Percentiles rank a stretch among this genome's conserved stretches.
phyloP scores from a whole-genome alignment of 345 rosid species.

The Citrus inodora region DNA sequence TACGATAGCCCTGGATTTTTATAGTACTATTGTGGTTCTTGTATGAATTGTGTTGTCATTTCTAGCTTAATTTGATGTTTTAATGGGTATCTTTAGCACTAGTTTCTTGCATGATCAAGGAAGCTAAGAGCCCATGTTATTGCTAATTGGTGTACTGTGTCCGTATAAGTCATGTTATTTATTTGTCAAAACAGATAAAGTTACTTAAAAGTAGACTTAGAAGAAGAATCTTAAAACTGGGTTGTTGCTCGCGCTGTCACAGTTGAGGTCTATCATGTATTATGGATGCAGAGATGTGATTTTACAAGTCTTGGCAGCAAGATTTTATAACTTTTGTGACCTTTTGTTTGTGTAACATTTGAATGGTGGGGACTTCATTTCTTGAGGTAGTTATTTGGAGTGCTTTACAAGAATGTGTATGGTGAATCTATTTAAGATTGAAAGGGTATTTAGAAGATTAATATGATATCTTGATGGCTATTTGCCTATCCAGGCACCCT shows the following conservation, averaged over 20 bases:
- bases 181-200: not conserved
- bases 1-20: not conserved
- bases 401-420: not conserved
- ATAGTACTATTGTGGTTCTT: not conserved
- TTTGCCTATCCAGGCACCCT: not conserved
- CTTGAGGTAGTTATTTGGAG: not conserved
- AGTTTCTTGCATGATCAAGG: not conserved
- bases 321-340: not conserved
- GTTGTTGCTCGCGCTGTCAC: not conserved
- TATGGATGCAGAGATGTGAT: not conserved
- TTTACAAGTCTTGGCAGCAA: not conserved
- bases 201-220: not conserved
- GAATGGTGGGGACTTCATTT: not conserved
- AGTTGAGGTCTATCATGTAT: not conserved
- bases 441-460: not conserved
- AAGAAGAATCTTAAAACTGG: not conserved
- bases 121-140: not conserved
- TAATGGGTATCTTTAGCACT: not conserved
- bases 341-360: not conserved
- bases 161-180: not conserved
- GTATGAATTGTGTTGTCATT: not conserved
- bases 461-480: not conserved
- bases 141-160: not conserved
- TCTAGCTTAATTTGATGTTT: not conserved
- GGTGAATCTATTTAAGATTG: not conserved